Evolutionary conservation across 441 rosid genomes (phyloP).

Genomic region (Sinapis alba): DNA sequence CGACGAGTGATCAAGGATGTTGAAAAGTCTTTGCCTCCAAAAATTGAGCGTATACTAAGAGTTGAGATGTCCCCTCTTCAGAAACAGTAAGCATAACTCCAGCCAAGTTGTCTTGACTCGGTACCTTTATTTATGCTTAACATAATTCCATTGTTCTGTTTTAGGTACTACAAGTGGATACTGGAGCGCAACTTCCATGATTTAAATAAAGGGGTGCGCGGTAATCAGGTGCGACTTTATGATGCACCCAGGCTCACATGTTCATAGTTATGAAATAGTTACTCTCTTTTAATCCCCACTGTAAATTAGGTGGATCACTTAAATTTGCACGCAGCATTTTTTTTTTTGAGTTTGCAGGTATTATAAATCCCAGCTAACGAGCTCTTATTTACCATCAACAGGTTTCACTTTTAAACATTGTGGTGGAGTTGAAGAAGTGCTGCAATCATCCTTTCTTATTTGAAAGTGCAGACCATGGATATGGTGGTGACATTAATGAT

Average conservation of each 20-base stretch:
- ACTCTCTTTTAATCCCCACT: constrained; percentile 13
- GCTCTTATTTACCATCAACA: constrained; percentile 42
- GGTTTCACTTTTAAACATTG: constrained; percentile 99
- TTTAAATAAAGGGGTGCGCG: constrained; percentile 99
- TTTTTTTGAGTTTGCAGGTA: constrained; percentile 13
- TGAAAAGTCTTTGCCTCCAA: constrained; percentile 99
- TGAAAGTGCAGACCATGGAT: constrained; percentile 99
- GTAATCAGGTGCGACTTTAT: constrained; percentile 80
- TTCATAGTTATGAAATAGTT: constrained; percentile 28
- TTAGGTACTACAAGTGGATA: constrained; percentile 99
- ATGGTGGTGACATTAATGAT: constrained; percentile 85
- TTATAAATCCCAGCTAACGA: constrained; percentile 28
- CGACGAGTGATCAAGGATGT: constrained; percentile 99
- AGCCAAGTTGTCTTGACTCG: constrained; percentile 17
- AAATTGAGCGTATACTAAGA: constrained; percentile 98
- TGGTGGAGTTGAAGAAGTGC: constrained; percentile 99
- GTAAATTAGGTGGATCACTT: constrained; percentile 13
- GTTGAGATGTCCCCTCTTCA: constrained; percentile 99
- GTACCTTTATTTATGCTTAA: constrained; percentile 6
- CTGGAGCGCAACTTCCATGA: constrained; percentile 99
- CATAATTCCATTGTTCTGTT: constrained; percentile 19
- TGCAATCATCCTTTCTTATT: constrained; percentile 99
- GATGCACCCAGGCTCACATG: constrained; percentile 22
- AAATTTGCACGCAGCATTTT: background rate
- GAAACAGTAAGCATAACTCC: constrained; percentile 74